Conservation (phyloP, 495 filamentous ascomycete species). For the Neurospora cerealis region DNA sequence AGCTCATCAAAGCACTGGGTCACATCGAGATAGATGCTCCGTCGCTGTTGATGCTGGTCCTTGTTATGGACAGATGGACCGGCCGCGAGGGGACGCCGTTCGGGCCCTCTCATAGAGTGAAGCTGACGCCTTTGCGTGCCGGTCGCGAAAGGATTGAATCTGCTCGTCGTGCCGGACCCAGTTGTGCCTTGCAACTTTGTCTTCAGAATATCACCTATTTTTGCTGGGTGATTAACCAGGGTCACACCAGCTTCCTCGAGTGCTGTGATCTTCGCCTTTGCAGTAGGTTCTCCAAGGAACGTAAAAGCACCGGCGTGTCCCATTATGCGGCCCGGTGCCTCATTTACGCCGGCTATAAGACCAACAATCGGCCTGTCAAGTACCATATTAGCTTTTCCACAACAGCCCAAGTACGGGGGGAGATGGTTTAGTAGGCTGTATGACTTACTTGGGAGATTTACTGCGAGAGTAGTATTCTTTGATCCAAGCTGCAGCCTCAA, state of each 20-base stretch:
- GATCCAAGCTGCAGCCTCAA: conserved; percentile 77
- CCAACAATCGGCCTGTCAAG: conserved; percentile 63
- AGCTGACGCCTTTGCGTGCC: conserved; percentile 4
- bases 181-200: conserved; percentile 17
- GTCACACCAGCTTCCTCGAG: conserved; percentile 62
- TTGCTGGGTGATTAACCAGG: conserved; percentile 71
- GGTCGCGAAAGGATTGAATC: conserved; percentile 9
- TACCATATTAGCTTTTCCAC: neutral
- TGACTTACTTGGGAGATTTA: conserved; percentile 55
- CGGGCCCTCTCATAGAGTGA: conserved; percentile 10
- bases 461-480: conserved; percentile 51
- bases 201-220: conserved; percentile 68
- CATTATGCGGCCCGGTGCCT: conserved; percentile 64
- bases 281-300: conserved; percentile 54
- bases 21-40: conserved; percentile 50
- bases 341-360: conserved; percentile 60
- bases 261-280: conserved; percentile 53
- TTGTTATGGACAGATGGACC: neutral
- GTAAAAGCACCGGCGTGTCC: conserved; percentile 81
- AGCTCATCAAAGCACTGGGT: conserved; percentile 52
- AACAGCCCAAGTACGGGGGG: neutral
- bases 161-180: conserved; percentile 25
- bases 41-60: conserved; percentile 28
- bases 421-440: neutral
- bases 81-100: neutral